phyloP scores from a whole-genome alignment of 805 yeast genomes.

The Candida nonsorbophila region DNA sequence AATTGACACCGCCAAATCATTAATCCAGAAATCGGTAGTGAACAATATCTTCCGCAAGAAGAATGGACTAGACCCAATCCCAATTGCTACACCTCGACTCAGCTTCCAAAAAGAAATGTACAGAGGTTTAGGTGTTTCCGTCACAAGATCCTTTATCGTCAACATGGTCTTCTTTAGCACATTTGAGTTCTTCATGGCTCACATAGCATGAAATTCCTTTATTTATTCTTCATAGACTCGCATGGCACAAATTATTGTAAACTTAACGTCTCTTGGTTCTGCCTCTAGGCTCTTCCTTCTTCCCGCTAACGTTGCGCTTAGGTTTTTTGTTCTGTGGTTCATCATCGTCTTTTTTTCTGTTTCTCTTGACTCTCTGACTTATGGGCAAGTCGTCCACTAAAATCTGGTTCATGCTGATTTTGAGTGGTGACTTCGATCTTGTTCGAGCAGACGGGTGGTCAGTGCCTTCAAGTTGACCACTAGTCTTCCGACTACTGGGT shows the following conservation, averaged over 20 bases:
- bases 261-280: slow-evolving; percentile 5
- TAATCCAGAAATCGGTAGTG: slow-evolving; percentile 69
- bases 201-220: slow-evolving; percentile 29
- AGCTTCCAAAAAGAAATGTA: slow-evolving; percentile 47
- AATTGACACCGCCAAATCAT: slow-evolving; percentile 72
- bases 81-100: slow-evolving; percentile 22
- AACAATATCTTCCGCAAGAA: slow-evolving; percentile 54
- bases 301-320: neutral
- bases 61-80: slow-evolving; percentile 41
- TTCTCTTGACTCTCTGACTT: slow-evolving; percentile 6
- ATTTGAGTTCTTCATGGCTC: slow-evolving; percentile 63
- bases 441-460: slow-evolving; percentile 28
- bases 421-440: slow-evolving; percentile 30
- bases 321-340: neutral
- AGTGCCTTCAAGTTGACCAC: neutral
- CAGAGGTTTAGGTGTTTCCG: slow-evolving; percentile 73
- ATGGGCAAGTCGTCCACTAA: slow-evolving; percentile 8
- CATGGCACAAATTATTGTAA: neutral
- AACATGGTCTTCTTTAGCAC: slow-evolving; percentile 72
- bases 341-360: slow-evolving; percentile 6
- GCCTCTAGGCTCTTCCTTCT: slow-evolving; percentile 8
- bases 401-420: slow-evolving; percentile 17
- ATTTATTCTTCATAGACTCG: neutral
- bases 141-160: slow-evolving; percentile 63
- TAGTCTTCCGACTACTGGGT: too few species aligned